Percentiles rank a stretch among this genome's conserved stretches.
These are phyloP conservation scores for Jamesozyma jinghongensis DNA, from an alignment of 805 yeast genomes.

Conservation along the genomic window DNA sequence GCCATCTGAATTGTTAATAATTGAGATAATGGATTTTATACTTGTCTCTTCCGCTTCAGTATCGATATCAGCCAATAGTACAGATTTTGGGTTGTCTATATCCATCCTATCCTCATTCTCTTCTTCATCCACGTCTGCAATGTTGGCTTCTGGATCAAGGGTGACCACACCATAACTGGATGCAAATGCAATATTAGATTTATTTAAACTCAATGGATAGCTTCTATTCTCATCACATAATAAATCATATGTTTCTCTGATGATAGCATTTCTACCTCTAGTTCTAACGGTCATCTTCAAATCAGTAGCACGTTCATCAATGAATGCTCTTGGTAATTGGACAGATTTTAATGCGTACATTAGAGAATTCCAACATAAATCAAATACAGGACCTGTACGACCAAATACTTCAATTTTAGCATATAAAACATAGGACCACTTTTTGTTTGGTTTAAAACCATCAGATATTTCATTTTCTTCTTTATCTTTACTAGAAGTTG, in stretches of 20 bases:
- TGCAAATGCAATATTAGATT: constrained; percentile 33
- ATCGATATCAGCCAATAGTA: constrained; percentile 64
- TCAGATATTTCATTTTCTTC: constrained; percentile 12
- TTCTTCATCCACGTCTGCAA: constrained; percentile 19
- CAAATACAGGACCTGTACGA: constrained; percentile 74
- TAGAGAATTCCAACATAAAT: constrained; percentile 62
- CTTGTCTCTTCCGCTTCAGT: constrained; percentile 76
- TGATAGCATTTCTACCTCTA: constrained; percentile 40
- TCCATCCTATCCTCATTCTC: constrained; percentile 30
- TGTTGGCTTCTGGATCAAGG: constrained; percentile 30
- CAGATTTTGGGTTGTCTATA: constrained; percentile 23
- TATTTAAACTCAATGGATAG: constrained; percentile 34
- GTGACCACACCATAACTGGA: constrained; percentile 54
- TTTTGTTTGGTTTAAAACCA: constrained; percentile 32
- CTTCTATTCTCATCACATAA: constrained; percentile 44
- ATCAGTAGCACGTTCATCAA: constrained; percentile 53
- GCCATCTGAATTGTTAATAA: constrained; percentile 27
- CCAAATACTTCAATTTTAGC: constrained; percentile 72
- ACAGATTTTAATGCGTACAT: constrained; percentile 52
- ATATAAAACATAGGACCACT: constrained; percentile 51
- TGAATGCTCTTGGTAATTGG: constrained; percentile 56
- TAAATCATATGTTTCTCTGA: constrained; percentile 42
- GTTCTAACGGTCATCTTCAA: constrained; percentile 44
- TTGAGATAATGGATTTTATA: constrained; percentile 43
- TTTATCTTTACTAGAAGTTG: constrained; percentile 33